phyloP scores from a whole-genome alignment of 495 filamentous ascomycete species.

The Cudoniella acicularis region DNA sequence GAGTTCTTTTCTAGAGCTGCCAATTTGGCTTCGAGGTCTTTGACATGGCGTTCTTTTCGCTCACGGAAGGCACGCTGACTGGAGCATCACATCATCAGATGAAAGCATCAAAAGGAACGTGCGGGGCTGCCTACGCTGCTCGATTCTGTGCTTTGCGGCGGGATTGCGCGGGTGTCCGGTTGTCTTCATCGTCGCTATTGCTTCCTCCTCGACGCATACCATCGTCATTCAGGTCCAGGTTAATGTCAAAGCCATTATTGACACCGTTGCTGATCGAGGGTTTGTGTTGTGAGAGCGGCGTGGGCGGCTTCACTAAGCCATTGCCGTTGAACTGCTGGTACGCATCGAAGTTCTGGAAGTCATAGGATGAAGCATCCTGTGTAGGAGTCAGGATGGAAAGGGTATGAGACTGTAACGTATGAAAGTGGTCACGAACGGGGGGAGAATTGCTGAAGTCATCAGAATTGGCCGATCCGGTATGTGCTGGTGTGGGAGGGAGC shows the following conservation, averaged over 20 bases:
- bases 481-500: conserved; percentile 49
- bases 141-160: conserved; percentile 94
- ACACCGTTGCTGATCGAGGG: conserved; percentile 8
- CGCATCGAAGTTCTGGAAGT: conserved; percentile 41
- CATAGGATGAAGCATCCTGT: conserved; percentile 32
- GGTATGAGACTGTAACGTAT: conserved; percentile 11
- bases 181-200: conserved; percentile 52
- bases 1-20: conserved; percentile 38
- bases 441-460: conserved; percentile 53
- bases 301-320: conserved; percentile 9
- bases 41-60: conserved; percentile 90
- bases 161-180: conserved; percentile 72
- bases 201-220: conserved; percentile 18
- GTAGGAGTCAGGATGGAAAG: conserved; percentile 15
- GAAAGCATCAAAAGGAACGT: neutral
- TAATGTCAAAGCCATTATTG: conserved; percentile 15
- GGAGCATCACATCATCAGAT: conserved; percentile 1
- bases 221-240: conserved; percentile 15
- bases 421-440: conserved; percentile 42
- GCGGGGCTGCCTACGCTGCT: conserved; percentile 77
- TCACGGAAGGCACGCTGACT: conserved; percentile 97
- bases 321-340: conserved; percentile 24
- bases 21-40: conserved; percentile 86
- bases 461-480: conserved; percentile 45
- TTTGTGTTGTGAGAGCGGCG: conserved; percentile 17